Base-by-base conservation (phyloP, 2,329 filamentous ascomycete genomes). In the Fusarium bulbicola region DNA sequence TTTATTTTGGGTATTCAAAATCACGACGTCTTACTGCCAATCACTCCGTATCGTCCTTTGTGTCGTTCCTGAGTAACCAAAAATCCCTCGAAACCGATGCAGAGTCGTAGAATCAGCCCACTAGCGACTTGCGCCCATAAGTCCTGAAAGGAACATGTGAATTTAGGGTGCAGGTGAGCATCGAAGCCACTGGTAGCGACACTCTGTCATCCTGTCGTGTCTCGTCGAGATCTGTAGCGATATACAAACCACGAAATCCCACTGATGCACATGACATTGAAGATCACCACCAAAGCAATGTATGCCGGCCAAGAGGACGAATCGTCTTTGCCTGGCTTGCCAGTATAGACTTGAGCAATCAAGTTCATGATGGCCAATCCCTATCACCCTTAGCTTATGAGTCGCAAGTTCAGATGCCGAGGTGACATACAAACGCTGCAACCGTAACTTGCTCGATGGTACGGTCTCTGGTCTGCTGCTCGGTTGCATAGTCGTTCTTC, bases 371-470 rank as follows among this genome's bases (percentile, higher is more conserved):
- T 43, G 4, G 42, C 42, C 42, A 43, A 24, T 24, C 1, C 42
- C 42, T 43, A 24, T 24, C 1, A 18, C 2, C 8, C 2, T 43
- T 24, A 43, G 42, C n/a, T 43, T 24, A 0, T 5, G 42, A 4
- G 7, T 1, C 42, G 1, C 2, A 18, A 43, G n/a, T 42, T 43
- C 2, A 0, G 0, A 0, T 24, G 15, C n/a, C n/a, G n/a, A 43
- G n/a, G n/a, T 24, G n/a, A 18, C n/a, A 18, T 43, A 18, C n/a
- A 43, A 43, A 43, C 0, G 42, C 11, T 43, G 42, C 42, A 43
- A 24, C 10, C 10, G 42, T 43, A 8, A 43, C 42, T 0, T 43
- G 42, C 42, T 43, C 42, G 2, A 43, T 43, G 18, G 42, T 43
- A 0, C 42, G 42, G 42, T 43, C 42, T 43, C 42, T 18, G 1